These are phyloP conservation scores for Lasiosphaeria ovina DNA, from an alignment of 495 filamentous ascomycete species.

Conservation along the genomic window DNA sequence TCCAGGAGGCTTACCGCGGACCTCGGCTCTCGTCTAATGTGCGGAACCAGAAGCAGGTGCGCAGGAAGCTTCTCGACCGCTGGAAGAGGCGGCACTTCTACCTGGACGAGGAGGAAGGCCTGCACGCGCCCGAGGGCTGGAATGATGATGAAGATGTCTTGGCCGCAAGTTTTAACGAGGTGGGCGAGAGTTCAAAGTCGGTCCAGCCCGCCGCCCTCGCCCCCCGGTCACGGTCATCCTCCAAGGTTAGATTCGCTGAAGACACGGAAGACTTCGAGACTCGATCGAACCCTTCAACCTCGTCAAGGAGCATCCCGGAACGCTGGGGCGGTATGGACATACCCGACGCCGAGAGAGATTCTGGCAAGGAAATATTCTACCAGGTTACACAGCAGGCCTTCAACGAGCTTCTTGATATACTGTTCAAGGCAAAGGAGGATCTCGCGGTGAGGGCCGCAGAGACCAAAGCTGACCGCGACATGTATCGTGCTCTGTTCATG, in stretches of 20 bases:
- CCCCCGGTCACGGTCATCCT: conserved; percentile 77
- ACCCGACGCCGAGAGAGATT: conserved; percentile 75
- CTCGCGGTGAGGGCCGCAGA: conserved; percentile 65
- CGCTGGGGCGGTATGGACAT: conserved; percentile 82
- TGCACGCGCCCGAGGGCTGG: conserved; percentile 60
- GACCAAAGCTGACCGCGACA: conserved; percentile 60
- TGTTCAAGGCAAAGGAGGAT: conserved; percentile 81
- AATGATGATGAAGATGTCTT: conserved; percentile 61
- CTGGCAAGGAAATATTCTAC: conserved; percentile 85
- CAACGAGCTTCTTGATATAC: conserved; percentile 82
- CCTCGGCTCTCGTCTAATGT: neutral
- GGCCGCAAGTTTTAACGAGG: conserved; percentile 34
- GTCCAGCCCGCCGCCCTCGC: conserved; percentile 48
- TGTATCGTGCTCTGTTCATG: conserved; percentile 45
- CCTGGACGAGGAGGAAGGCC: conserved; percentile 76
- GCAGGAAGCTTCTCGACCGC: conserved; percentile 62
- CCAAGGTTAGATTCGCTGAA: conserved; percentile 81
- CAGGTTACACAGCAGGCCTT: conserved; percentile 86
- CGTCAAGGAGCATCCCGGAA: conserved; percentile 76
- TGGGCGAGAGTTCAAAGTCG: conserved; percentile 41
- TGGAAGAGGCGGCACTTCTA: conserved; percentile 76
- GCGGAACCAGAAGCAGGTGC: conserved; percentile 24
- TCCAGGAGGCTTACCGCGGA: neutral
- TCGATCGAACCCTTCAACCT: conserved; percentile 75
- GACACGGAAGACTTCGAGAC: conserved; percentile 70